phyloP scores from a whole-genome alignment of 2,329 filamentous ascomycete species.

The Tolypocladium capitatum region DNA sequence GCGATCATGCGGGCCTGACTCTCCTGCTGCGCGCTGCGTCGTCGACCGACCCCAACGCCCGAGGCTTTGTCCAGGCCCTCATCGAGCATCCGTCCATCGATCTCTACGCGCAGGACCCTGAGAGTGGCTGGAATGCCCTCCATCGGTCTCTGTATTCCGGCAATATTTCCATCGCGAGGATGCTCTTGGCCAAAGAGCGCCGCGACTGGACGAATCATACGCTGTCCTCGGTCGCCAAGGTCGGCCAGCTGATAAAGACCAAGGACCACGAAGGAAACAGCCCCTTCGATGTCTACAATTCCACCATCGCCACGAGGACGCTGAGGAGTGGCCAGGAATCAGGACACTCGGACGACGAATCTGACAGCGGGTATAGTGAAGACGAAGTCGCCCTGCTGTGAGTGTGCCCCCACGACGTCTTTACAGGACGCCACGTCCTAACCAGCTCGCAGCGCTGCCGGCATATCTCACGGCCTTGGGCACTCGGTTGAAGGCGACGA shows the following conservation, averaged over 20 bases:
- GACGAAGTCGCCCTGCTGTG: slow-evolving; percentile 15
- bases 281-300: slow-evolving; percentile 83
- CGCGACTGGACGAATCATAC: slow-evolving; percentile 49
- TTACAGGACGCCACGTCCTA: background rate
- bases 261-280: slow-evolving; percentile 94
- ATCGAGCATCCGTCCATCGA: slow-evolving; percentile 75
- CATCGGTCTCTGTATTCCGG: slow-evolving; percentile 85
- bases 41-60: slow-evolving; percentile 54
- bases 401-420: slow-evolving; percentile 6
- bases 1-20: slow-evolving; percentile 70
- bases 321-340: slow-evolving; percentile 35
- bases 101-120: slow-evolving; percentile 72
- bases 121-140: slow-evolving; percentile 92
- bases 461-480: slow-evolving; percentile 6
- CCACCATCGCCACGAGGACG: slow-evolving; percentile 71
- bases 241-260: slow-evolving; percentile 74
- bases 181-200: slow-evolving; percentile 67
- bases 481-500: slow-evolving; percentile 52
- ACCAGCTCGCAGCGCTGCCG: slow-evolving; percentile 9
- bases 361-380: slow-evolving; percentile 39
- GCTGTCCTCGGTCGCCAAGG: slow-evolving; percentile 43
- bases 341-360: slow-evolving; percentile 37
- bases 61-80: slow-evolving; percentile 64
- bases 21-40: slow-evolving; percentile 75
- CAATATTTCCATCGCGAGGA: slow-evolving; percentile 73